Conservation (phyloP, 2,329 filamentous ascomycete genomes). For the Aspergillus japonicus region DNA sequence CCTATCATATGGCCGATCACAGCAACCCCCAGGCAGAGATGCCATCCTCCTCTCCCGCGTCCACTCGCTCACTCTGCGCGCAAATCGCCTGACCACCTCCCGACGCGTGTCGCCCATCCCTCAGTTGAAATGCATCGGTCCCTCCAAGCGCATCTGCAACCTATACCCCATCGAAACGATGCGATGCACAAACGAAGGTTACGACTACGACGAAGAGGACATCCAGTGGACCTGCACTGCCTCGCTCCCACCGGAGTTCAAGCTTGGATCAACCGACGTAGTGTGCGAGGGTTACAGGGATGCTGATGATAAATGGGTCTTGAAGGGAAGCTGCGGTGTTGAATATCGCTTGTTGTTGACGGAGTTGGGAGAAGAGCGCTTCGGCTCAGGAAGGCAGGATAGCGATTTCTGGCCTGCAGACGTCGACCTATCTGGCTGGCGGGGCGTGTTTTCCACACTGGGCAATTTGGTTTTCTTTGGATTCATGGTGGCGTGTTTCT, state of each 20-base stretch:
- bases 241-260: slow-evolving; percentile 61
- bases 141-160: slow-evolving; percentile 59
- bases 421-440: slow-evolving; percentile 1
- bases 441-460: slow-evolving; percentile 8
- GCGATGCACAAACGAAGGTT: slow-evolving; percentile 85
- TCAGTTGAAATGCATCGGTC: slow-evolving; percentile 74
- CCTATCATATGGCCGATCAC: slow-evolving; percentile 25
- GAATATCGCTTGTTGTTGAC: slow-evolving; percentile 83
- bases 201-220: slow-evolving; percentile 74
- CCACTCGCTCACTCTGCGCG: slow-evolving; percentile 73
- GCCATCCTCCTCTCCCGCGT: slow-evolving; percentile 66
- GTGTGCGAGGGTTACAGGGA: slow-evolving; percentile 83
- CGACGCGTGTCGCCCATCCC: slow-evolving; percentile 75
- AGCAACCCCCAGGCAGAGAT: slow-evolving; percentile 40
- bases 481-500: slow-evolving; percentile 30
- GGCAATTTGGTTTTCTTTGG: slow-evolving; percentile 35
- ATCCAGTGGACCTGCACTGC: slow-evolving; percentile 90
- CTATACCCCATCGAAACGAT: slow-evolving; percentile 76
- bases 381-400: slow-evolving; percentile 46
- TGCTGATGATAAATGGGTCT: slow-evolving; percentile 76
- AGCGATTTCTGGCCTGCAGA: background rate
- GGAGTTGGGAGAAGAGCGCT: slow-evolving; percentile 68
- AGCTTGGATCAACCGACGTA: slow-evolving; percentile 83
- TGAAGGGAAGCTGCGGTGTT: slow-evolving; percentile 89
- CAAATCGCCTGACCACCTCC: slow-evolving; percentile 66